Conservation (phyloP, 2,329 filamentous ascomycete genomes). For the Nothopassalora personata region DNA sequence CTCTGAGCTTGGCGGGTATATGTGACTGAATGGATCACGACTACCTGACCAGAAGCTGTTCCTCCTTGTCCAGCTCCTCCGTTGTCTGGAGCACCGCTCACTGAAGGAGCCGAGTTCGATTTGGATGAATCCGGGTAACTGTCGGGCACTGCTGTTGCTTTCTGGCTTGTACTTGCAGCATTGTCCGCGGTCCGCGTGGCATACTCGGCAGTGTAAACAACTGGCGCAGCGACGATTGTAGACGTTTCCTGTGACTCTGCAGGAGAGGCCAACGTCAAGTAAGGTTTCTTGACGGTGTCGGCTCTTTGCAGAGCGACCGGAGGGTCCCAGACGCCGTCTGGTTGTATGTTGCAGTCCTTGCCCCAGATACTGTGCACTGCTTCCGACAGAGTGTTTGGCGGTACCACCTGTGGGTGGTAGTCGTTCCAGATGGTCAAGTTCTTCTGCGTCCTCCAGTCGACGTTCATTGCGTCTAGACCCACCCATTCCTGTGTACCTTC, state of each 20-base stretch:
- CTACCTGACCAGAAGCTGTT: not conserved
- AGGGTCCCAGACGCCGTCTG: not conserved
- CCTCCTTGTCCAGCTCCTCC: not conserved
- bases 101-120: not conserved
- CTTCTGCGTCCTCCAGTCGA: slow-evolving; percentile 1
- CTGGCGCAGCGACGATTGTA: not conserved
- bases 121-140: no score
- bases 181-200: not conserved
- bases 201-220: not conserved
- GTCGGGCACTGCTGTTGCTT: not conserved
- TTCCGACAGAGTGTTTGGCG: not conserved
- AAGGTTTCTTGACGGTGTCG: not conserved
- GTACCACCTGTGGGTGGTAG: slow-evolving; percentile 18
- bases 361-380: not conserved
- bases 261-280: not conserved
- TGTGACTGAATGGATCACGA: not conserved
- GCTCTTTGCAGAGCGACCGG: not conserved
- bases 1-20: not conserved
- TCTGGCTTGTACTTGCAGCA: not conserved
- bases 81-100: not conserved
- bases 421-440: slow-evolving; percentile 19
- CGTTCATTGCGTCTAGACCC: not conserved
- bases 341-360: not conserved
- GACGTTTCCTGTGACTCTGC: not conserved
- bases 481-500: slow-evolving; percentile 6